Evolutionary conservation across 768 basidiomycete species (phyloP).

Genomic region (Boletus pseudo-olivaceus): DNA sequence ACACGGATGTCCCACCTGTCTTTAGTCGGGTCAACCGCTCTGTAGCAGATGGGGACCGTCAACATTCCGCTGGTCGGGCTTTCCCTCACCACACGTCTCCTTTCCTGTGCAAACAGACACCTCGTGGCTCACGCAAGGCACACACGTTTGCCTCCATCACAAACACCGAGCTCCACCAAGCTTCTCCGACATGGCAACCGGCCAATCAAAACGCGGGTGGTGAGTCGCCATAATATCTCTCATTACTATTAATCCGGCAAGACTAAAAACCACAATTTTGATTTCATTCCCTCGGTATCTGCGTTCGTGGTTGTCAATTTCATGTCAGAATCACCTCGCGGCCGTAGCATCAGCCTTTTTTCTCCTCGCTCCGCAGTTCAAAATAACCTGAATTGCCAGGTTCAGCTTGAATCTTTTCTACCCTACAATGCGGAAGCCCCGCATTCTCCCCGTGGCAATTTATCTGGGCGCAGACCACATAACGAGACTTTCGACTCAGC

Average conservation of each 20-base stretch:
- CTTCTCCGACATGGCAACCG: constrained; percentile 21
- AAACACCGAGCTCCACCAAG: constrained; percentile 30
- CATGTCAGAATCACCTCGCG: constrained; percentile 28
- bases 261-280: constrained; percentile 23
- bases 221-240: constrained; percentile 23
- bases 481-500: constrained; percentile 24
- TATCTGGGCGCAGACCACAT: constrained; percentile 21
- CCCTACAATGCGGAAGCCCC: constrained; percentile 34
- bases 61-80: constrained; percentile 11
- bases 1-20: constrained; percentile 27
- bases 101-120: constrained; percentile 20
- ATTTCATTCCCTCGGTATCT: constrained; percentile 20
- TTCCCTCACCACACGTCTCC: constrained; percentile 19
- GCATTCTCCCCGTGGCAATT: constrained; percentile 27
- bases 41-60: constrained; percentile 12
- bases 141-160: constrained; percentile 32
- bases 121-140: constrained; percentile 31
- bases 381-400: constrained; percentile 15
- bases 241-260: constrained; percentile 9
- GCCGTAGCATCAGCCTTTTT: constrained; percentile 33
- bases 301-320: constrained; percentile 15
- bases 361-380: constrained; percentile 30
- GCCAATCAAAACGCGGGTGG: constrained; percentile 29
- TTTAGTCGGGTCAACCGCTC: constrained; percentile 18
- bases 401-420: constrained; percentile 17